Percentiles rank a stretch among this genome's conserved stretches.
These are phyloP conservation scores for Telfairia occidentalis DNA, from an alignment of 331 rosid genomes.

Conservation along the genomic window DNA sequence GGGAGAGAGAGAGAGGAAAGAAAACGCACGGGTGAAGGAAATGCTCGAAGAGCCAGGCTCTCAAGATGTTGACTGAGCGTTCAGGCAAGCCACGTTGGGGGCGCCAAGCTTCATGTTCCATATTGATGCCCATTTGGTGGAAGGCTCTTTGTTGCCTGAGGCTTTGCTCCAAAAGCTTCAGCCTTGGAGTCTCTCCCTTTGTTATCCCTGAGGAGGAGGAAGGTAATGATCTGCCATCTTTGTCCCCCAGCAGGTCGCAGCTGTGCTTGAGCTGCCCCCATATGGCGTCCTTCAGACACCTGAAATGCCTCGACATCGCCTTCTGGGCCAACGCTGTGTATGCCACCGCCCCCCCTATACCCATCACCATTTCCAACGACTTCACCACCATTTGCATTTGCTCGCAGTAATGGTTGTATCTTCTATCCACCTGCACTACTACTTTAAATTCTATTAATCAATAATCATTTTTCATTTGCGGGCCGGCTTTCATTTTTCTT, in stretches of 20 bases:
- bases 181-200: slow-evolving; percentile 79
- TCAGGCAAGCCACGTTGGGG: slow-evolving; percentile 99
- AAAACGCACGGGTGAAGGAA: slow-evolving; percentile 73
- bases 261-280: slow-evolving; percentile 41
- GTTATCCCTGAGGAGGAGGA: slow-evolving; percentile 59
- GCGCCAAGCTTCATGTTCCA: slow-evolving; percentile 93
- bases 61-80: slow-evolving; percentile 74
- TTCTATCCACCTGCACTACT: slow-evolving; percentile 63
- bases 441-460: too few species aligned
- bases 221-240: too few species aligned
- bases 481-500: too few species aligned
- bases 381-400: slow-evolving; percentile 75
- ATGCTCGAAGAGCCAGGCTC: slow-evolving; percentile 98
- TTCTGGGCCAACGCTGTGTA: slow-evolving; percentile 70
- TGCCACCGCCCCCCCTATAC: slow-evolving; percentile 56
- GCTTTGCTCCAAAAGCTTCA: slow-evolving; percentile 54
- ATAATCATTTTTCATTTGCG: too few species aligned
- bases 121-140: slow-evolving; percentile 70
- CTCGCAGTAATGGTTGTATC: slow-evolving; percentile 74
- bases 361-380: slow-evolving; percentile 69
- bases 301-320: slow-evolving; percentile 80
- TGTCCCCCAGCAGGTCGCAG: slow-evolving; percentile 69
- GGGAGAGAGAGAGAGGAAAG: background rate
- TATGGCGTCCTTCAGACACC: slow-evolving; percentile 71
- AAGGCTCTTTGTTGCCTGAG: slow-evolving; percentile 77